A percentile compares a stretch with the other conserved stretches of the same genome.
These are phyloP conservation scores for Claviceps fusiformis DNA, from an alignment of 2,329 filamentous ascomycete species.

Conservation along the genomic window DNA sequence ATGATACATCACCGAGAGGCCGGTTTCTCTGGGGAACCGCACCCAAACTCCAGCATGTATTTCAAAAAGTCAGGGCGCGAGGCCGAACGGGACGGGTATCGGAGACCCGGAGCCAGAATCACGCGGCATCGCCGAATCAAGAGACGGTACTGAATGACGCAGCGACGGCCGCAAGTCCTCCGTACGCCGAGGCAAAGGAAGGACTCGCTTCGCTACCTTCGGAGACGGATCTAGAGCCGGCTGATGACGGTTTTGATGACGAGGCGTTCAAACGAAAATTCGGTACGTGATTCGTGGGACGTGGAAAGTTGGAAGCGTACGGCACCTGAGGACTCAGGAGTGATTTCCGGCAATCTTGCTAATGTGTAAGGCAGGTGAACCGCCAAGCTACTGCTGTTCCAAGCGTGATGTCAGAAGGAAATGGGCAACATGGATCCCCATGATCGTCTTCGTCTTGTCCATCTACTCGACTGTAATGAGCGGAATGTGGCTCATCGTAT, in stretches of 20 bases:
- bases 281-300: slow-evolving; percentile 10
- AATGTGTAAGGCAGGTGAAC: slow-evolving; percentile 8
- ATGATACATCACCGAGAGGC: neutral
- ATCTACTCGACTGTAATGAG: slow-evolving; percentile 52
- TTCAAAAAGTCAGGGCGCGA: neutral
- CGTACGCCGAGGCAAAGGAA: neutral
- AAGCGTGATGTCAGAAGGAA: slow-evolving; percentile 17
- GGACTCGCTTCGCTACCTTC: neutral
- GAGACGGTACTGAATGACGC: neutral
- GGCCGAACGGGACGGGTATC: neutral
- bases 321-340: no score
- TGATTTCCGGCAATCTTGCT: neutral
- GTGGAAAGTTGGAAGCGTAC: neutral
- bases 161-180: neutral
- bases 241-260: slow-evolving; percentile 8
- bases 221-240: neutral
- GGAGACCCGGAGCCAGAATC: neutral
- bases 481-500: slow-evolving; percentile 51
- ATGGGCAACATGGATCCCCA: slow-evolving; percentile 33
- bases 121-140: neutral
- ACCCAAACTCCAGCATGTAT: neutral
- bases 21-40: neutral
- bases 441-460: slow-evolving; percentile 33
- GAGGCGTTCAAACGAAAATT: slow-evolving; percentile 20
- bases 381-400: slow-evolving; percentile 21